phyloP scores from a whole-genome alignment of 2,329 filamentous ascomycete genomes.

The Penicillium sp. region DNA sequence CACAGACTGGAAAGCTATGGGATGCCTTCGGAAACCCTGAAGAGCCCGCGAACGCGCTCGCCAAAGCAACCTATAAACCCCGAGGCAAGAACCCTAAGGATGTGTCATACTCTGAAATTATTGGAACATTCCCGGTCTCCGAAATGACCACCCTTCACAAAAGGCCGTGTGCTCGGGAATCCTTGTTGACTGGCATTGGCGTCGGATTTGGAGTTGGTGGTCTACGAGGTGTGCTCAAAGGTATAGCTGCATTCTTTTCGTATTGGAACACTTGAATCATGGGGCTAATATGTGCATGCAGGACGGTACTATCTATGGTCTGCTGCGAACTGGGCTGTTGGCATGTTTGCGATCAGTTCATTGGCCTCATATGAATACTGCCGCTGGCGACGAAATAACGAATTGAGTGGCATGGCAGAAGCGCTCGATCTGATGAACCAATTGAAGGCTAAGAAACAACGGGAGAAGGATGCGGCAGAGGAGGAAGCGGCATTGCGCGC shows the following conservation, averaged over 20 bases:
- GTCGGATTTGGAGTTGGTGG: conserved; percentile 73
- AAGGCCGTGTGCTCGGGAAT: conserved; percentile 79
- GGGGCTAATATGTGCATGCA: conserved; percentile 15
- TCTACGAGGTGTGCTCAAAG: conserved; percentile 69
- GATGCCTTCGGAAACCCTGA: conserved; percentile 47
- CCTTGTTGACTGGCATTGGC: conserved; percentile 78
- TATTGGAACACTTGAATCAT: neutral
- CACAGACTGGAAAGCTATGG: conserved; percentile 48
- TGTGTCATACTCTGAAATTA: conserved; percentile 39
- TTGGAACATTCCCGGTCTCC: conserved; percentile 47
- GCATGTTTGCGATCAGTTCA: conserved; percentile 67
- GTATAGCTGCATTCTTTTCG: conserved; percentile 45
- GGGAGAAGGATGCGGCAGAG: conserved; percentile 42
- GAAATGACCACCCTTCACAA: conserved; percentile 65
- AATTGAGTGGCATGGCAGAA: conserved; percentile 79
- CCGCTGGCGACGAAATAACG: conserved; percentile 67
- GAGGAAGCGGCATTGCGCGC: conserved; percentile 33
- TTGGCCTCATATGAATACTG: conserved; percentile 80
- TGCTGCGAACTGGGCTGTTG: conserved; percentile 83
- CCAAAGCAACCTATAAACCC: conserved; percentile 58
- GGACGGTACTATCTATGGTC: conserved; percentile 57
- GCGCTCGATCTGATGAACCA: conserved; percentile 78
- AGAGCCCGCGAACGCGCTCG: conserved; percentile 53
- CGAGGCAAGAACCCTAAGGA: conserved; percentile 54
- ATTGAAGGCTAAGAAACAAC: conserved; percentile 65